Evolutionary conservation across 208 protist species (phyloP), one percentile per base, ranked within the genome.

Genomic region (Leishmania martiniquensis): DNA sequence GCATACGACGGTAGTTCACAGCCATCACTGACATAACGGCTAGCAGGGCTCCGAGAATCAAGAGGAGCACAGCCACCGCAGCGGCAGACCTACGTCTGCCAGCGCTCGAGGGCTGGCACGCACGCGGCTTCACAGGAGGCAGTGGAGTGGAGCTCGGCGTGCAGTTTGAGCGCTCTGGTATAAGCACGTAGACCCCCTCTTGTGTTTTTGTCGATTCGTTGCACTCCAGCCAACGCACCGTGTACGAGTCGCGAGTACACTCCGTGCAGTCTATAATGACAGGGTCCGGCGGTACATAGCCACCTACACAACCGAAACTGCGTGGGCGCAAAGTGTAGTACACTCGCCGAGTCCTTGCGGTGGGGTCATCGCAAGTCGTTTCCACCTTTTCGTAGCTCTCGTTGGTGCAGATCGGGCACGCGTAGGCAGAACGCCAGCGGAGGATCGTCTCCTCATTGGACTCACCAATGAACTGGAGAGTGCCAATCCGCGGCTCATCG

Each of bases 191-290:
- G 17, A 65, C 44, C 12, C 76, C 76, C 6, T 22, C 49, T 44
- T 80, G 51, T 29, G 34, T 69, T 10, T 44, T 5, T 39, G 54
- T 37, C 0, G 37, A 20, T 2, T 10, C 2, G 47, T 80, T 34
- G 77, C 49, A 86, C 42, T 25, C 51, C 37, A 25, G 74, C 77
- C 51, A 86, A 57, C 47, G 37, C 37, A 69, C 15, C 12, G 29
- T 66, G 66, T 60, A 85, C 4, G 42, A 13, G 34, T 81, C 39
- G 49, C 29, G 22, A 20, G 29, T 29, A 34, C 76, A 80, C 29
- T 54, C 65, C 1, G 54, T 66, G 68, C 76, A 80, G 13, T 55
- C 32, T 29, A 49, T 10, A 7, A 51, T 37, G 9, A 39, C 7
- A 5, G 57, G 44, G 0, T 13, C 25, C 9, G 76, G 68, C 20